A percentile compares a stretch with the other conserved stretches of the same genome.
Conservation (phyloP, 805 yeast genomes). For the Ogataea haglerorum region DNA sequence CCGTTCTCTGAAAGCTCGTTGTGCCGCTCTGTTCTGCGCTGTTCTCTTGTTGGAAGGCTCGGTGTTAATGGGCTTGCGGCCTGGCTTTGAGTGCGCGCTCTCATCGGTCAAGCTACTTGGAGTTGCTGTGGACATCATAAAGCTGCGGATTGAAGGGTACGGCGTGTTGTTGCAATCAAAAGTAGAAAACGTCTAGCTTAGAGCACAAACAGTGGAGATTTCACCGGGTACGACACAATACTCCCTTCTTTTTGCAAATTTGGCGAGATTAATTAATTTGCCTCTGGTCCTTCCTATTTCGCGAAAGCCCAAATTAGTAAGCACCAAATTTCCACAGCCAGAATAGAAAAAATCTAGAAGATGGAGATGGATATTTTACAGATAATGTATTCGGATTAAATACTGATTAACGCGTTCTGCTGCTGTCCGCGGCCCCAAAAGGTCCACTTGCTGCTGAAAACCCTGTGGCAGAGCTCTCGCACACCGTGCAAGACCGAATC, state of each 20-base stretch:
- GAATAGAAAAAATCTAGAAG: not conserved
- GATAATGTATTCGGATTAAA: not conserved
- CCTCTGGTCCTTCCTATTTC: not conserved
- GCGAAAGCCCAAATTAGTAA: conserved; percentile 2
- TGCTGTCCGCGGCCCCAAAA: not conserved
- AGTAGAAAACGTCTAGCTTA: not conserved
- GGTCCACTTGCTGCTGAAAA: not conserved
- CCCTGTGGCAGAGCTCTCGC: not conserved
- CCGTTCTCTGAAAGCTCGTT: conserved; percentile 92
- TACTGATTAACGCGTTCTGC: not conserved
- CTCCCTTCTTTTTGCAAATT: not conserved
- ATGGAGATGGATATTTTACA: not conserved
- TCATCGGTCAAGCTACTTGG: not conserved
- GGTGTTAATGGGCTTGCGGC: conserved; percentile 72
- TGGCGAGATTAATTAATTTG: not conserved
- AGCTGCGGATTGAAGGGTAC: not conserved
- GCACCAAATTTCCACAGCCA: not conserved
- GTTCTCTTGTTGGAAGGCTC: conserved; percentile 84
- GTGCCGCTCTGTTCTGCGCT: conserved; percentile 98
- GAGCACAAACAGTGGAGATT: not conserved
- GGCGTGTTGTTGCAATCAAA: not conserved
- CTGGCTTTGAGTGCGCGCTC: conserved; percentile 48
- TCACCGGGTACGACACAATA: not conserved
- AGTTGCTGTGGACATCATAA: conserved; percentile 5
- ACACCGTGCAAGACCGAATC: not conserved